A percentile compares a stretch with the other conserved stretches of the same genome.
Conservation (phyloP, 805 yeast genomes). For the Cyberlindnera nakhonratchasimensis region DNA sequence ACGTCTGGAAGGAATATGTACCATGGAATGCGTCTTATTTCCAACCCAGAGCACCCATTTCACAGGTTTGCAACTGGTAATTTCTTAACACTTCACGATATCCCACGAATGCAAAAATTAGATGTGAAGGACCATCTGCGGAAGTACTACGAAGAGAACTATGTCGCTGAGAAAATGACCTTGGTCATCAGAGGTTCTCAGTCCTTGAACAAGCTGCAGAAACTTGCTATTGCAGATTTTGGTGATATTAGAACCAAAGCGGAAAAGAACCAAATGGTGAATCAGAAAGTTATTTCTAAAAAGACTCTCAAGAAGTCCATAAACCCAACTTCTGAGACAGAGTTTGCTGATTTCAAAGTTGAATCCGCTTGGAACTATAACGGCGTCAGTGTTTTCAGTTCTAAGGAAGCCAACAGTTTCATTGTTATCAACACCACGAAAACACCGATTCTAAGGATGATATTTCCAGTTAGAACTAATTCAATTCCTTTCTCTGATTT, state of each 20-base stretch:
- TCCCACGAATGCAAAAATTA: constrained; percentile 32
- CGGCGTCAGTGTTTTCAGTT: constrained; percentile 25
- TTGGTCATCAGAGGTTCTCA: constrained; percentile 65
- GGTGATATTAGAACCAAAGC: constrained; percentile 28
- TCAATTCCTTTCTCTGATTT: constrained; percentile 9
- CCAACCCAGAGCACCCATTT: constrained; percentile 49
- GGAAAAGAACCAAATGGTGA: constrained; percentile 10
- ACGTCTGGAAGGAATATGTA: constrained; percentile 45
- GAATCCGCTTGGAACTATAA: constrained; percentile 18
- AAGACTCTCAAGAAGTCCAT: constrained; percentile 6
- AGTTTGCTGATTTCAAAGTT: constrained; percentile 17
- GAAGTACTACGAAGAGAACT: constrained; percentile 41
- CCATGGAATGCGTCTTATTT: constrained; percentile 55
- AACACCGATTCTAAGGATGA: constrained; percentile 39
- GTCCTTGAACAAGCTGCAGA: constrained; percentile 54
- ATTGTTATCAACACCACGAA: constrained; percentile 38
- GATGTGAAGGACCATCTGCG: constrained; percentile 36
- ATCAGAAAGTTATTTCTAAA: too few species aligned
- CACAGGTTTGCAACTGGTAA: constrained; percentile 66
- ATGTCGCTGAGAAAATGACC: constrained; percentile 46
- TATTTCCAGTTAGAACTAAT: constrained; percentile 38
- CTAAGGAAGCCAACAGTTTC: constrained; percentile 23
- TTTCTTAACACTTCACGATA: constrained; percentile 41
- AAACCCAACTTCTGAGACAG: neutral
- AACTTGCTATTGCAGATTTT: constrained; percentile 45